Percentiles rank a stretch among this genome's conserved stretches.
phyloP scores from a whole-genome alignment of 176 grass and related monocot genomes.

The Musa beccarii region DNA sequence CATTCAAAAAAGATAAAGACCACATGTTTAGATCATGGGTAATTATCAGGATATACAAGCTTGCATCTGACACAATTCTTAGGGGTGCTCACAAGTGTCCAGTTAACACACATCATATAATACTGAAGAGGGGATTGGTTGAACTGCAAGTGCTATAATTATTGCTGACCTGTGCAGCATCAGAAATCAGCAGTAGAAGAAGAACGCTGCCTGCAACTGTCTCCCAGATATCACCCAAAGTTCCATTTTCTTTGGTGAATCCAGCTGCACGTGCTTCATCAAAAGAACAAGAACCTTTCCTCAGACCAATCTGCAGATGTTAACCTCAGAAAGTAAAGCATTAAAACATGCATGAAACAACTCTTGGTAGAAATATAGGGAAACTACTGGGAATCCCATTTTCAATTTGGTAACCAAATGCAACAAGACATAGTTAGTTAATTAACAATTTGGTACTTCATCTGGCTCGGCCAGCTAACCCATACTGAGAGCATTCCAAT shows the following conservation, averaged over 20 bases:
- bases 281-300: constrained; percentile 80
- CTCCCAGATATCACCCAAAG: constrained; percentile 32
- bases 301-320: constrained; percentile 65
- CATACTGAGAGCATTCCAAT: too few relatives aligned
- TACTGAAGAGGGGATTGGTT: neutral
- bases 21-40: too few relatives aligned
- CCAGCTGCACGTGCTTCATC: constrained; percentile 68
- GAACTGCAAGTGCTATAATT: too few relatives aligned
- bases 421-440: too few relatives aligned
- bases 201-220: constrained; percentile 17
- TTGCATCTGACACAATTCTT: too few relatives aligned
- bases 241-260: constrained; percentile 79
- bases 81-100: too few relatives aligned
- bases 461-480: too few relatives aligned
- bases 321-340: constrained; percentile 1
- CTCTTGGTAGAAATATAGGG: neutral
- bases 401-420: too few relatives aligned
- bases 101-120: neutral
- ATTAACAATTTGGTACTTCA: too few relatives aligned
- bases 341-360: neutral
- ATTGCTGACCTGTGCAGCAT: constrained; percentile 19
- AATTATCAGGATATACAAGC: too few relatives aligned
- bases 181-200: constrained; percentile 22
- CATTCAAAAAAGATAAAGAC: too few relatives aligned
- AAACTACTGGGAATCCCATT: too few relatives aligned